phyloP scores from a whole-genome alignment of 2,329 filamentous ascomycete genomes.

The Alternaria sp. region DNA sequence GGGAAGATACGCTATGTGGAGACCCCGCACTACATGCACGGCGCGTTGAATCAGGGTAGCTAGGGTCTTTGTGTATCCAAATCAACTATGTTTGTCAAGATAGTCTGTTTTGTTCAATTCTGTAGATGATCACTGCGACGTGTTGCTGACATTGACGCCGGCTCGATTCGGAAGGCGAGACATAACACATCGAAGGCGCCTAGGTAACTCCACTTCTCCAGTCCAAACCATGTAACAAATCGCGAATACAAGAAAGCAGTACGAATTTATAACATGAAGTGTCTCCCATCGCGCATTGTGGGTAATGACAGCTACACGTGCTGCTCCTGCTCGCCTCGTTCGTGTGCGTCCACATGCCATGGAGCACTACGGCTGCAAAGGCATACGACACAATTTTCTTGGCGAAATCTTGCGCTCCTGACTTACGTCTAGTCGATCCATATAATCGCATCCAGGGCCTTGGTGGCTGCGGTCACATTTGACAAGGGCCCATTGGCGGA shows the following conservation, averaged over 20 bases:
- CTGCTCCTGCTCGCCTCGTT: background rate
- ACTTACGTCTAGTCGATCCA: rapidly evolving
- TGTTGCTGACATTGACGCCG: background rate
- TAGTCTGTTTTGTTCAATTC: rapidly evolving
- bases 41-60: background rate
- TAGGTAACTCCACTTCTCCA: background rate
- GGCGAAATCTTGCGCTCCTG: background rate
- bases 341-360: background rate
- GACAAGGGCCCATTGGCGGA: background rate
- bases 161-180: background rate
- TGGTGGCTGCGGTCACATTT: background rate
- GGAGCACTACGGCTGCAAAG: background rate
- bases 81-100: background rate
- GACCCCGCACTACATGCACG: constrained; percentile 13
- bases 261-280: background rate
- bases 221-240: background rate
- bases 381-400: background rate
- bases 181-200: background rate
- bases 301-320: background rate
- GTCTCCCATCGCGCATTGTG: background rate
- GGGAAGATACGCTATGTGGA: constrained; percentile 5
- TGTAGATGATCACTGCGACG: background rate
- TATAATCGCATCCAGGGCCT: too few relatives aligned
- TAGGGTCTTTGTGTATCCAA: background rate
- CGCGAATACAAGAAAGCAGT: background rate